phyloP scores from a whole-genome alignment of 805 yeast species.

The Kockiozyma suomiensis region DNA sequence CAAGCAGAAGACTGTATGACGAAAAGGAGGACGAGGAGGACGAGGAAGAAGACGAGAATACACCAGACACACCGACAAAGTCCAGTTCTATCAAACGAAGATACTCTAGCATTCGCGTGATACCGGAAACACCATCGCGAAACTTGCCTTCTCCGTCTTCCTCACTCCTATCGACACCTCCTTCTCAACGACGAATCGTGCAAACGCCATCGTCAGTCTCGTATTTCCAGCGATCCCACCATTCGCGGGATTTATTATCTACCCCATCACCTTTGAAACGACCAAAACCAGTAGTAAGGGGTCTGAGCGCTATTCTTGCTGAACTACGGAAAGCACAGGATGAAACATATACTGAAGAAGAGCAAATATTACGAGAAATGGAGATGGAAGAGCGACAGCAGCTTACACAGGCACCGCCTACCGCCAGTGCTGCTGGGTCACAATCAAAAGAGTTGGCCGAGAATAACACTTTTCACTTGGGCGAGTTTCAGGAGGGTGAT shows the following conservation, averaged over 20 bases:
- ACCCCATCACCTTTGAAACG: slow-evolving; percentile 33
- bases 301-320: slow-evolving; percentile 26
- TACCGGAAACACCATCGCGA: neutral
- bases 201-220: slow-evolving; percentile 17
- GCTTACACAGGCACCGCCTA: neutral
- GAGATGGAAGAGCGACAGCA: slow-evolving; percentile 1
- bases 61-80: slow-evolving; percentile 15
- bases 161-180: slow-evolving; percentile 4
- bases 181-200: neutral
- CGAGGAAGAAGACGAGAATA: neutral
- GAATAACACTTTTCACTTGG: slow-evolving; percentile 14
- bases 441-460: neutral
- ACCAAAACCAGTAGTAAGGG: slow-evolving; percentile 18
- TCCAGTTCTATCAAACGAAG: neutral
- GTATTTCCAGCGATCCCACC: slow-evolving; percentile 17
- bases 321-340: slow-evolving; percentile 29
- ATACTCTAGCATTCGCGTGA: neutral
- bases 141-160: neutral
- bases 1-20: neutral
- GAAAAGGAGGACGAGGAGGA: neutral
- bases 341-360: slow-evolving; percentile 26
- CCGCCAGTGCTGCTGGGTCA: neutral
- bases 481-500: slow-evolving; percentile 26
- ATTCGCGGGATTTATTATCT: neutral
- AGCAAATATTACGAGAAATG: slow-evolving; percentile 23